Percentiles rank a stretch among this genome's conserved stretches.
Conservation (phyloP, 2,329 filamentous ascomycete genomes). For the Chaetomium sp. region DNA sequence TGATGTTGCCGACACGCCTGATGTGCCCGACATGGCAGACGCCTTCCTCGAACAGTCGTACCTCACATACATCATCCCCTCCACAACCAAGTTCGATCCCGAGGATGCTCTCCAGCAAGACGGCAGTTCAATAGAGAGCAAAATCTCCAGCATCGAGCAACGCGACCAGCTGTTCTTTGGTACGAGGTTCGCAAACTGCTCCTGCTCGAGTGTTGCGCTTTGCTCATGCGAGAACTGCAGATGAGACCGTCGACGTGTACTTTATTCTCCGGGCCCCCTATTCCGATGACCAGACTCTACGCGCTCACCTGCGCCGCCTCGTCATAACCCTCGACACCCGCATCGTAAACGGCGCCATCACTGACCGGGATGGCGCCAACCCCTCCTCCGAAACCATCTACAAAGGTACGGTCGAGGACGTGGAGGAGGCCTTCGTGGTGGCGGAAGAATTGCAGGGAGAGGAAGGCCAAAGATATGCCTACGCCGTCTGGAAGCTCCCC, state of each 20-base stretch:
- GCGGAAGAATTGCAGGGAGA: constrained; percentile 45
- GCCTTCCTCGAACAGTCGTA: constrained; percentile 61
- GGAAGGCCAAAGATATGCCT: constrained; percentile 46
- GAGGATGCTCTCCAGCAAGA: constrained; percentile 53
- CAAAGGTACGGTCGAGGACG: constrained; percentile 53
- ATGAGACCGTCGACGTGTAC: constrained; percentile 72
- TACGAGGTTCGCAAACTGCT: constrained; percentile 47
- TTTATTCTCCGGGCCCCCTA: constrained; percentile 67
- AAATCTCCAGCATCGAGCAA: constrained; percentile 61
- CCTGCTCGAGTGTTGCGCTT: constrained; percentile 42
- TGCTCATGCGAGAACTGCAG: constrained; percentile 60
- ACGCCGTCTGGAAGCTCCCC: constrained; percentile 62
- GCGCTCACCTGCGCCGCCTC: constrained; percentile 63
- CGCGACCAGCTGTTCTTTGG: constrained; percentile 72
- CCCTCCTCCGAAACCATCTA: constrained; percentile 62
- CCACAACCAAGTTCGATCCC: constrained; percentile 56
- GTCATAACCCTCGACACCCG: constrained; percentile 68
- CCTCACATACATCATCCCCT: constrained; percentile 63
- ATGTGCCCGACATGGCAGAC: constrained; percentile 41
- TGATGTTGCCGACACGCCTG: constrained; percentile 34
- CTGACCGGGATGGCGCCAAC: constrained; percentile 49
- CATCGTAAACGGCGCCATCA: constrained; percentile 59
- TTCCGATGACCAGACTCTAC: constrained; percentile 58
- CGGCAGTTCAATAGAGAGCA: constrained; percentile 47
- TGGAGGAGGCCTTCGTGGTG: constrained; percentile 54